Conservation (phyloP, 768 basidiomycete species). For the Ramaria sp. region DNA sequence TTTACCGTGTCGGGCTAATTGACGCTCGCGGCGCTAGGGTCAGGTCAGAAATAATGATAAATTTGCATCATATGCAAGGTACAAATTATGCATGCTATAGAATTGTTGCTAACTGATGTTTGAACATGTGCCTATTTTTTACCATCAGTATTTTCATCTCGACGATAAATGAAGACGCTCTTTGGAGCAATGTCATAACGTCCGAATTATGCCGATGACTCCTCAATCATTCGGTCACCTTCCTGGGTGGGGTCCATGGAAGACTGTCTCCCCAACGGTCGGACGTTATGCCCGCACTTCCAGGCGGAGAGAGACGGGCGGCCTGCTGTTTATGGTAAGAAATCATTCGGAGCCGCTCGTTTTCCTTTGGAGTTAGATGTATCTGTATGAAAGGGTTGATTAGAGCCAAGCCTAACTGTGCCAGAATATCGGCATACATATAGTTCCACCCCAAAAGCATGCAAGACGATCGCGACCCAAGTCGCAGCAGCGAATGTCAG, state of each 20-base stretch:
- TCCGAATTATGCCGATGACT: neutral
- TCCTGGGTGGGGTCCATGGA: neutral
- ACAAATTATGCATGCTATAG: no score
- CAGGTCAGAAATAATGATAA: no score
- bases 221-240: neutral
- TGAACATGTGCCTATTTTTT: no score
- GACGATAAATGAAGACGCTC: no score
- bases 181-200: neutral
- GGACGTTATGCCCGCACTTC: slow-evolving; percentile 7
- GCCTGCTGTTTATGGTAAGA: slow-evolving; percentile 4
- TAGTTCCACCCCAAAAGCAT: slow-evolving; percentile 1
- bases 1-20: neutral
- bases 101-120: no score
- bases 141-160: no score
- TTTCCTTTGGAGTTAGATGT: slow-evolving; percentile 6
- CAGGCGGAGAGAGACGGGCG: neutral
- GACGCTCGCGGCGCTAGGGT: neutral
- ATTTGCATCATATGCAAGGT: no score
- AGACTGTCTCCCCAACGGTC: slow-evolving; percentile 1
- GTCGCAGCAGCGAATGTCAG: neutral
- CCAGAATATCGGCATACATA: neutral
- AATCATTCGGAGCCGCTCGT: neutral
- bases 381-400: neutral
- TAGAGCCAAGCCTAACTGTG: neutral
- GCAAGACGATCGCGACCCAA: slow-evolving; percentile 2